Evolutionary conservation across 768 basidiomycete species (phyloP).

Genomic region (Lactifluus volemus): DNA sequence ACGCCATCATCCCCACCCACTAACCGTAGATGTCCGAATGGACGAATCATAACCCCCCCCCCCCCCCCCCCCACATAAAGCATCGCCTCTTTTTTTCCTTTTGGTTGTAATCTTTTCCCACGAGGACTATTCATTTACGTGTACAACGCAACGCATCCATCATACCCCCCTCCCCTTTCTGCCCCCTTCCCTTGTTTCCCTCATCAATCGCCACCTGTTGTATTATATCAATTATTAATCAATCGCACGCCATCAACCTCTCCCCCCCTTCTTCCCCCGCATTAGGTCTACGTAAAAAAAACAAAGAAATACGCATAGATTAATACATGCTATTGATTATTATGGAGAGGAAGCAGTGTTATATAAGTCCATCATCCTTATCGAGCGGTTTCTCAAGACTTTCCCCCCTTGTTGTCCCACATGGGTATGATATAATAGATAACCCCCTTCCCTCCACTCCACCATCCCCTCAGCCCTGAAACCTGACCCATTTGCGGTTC

Average conservation of each 20-base stretch:
- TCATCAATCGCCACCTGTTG: not conserved
- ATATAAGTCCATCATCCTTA: no score
- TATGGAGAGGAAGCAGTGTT: no score
- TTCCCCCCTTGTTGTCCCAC: no score
- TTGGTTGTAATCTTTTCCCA: not conserved
- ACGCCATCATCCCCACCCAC: not conserved
- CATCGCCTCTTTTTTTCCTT: not conserved
- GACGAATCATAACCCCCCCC: conserved; percentile 14
- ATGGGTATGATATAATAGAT: no score
- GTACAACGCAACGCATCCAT: not conserved
- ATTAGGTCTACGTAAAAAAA: conserved; percentile 2
- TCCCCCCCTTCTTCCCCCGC: not conserved
- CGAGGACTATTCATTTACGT: conserved; percentile 4
- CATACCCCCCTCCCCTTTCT: not conserved
- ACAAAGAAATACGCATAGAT: not conserved
- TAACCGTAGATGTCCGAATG: conserved; percentile 8
- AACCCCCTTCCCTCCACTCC: no score
- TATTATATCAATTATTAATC: conserved; percentile 1
- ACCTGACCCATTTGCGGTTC: no score
- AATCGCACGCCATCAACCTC: conserved; percentile 1
- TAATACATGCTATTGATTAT: no score
- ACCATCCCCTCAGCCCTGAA: no score
- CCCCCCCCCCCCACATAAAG: not conserved
- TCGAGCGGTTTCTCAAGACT: no score
- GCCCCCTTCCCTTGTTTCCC: not conserved